Conservation (phyloP, 2,329 filamentous ascomycete species). For the Exophiala sp. region DNA sequence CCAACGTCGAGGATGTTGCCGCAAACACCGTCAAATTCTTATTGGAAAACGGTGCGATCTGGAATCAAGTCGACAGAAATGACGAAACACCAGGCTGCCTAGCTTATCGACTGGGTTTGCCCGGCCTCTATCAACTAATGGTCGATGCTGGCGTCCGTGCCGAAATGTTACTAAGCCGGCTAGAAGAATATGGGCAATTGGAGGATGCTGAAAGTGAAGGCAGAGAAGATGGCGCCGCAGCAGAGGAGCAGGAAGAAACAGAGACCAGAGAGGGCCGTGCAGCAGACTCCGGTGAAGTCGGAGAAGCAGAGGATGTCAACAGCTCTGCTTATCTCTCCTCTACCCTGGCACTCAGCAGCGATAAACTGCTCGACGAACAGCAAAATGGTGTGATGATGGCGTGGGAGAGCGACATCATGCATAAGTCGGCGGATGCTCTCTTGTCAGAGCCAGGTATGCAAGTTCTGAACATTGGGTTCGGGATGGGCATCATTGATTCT, state of each 20-base stretch:
- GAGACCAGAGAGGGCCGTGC: slow-evolving; percentile 11
- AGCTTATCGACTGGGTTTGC: slow-evolving; percentile 62
- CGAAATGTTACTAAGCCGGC: slow-evolving; percentile 73
- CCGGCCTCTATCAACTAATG: slow-evolving; percentile 69
- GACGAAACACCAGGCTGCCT: slow-evolving; percentile 90
- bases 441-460: slow-evolving; percentile 57
- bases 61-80: slow-evolving; percentile 86
- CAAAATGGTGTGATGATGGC: slow-evolving; percentile 90
- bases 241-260: slow-evolving; percentile 36
- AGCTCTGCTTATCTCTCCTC: slow-evolving; percentile 56
- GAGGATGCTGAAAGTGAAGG: slow-evolving; percentile 33
- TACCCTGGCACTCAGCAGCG: slow-evolving; percentile 57
- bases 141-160: slow-evolving; percentile 87
- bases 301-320: slow-evolving; percentile 14
- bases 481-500: slow-evolving; percentile 81
- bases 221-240: slow-evolving; percentile 24
- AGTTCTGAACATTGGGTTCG: slow-evolving; percentile 81
- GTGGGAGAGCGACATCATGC: slow-evolving; percentile 86
- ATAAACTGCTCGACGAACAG: slow-evolving; percentile 65
- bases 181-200: slow-evolving; percentile 75
- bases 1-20: neutral
- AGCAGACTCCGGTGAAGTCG: too few species aligned
- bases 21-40: slow-evolving; percentile 64
- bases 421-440: slow-evolving; percentile 63
- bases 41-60: slow-evolving; percentile 84